Conservation (phyloP, 371 early-diverging fungal species). For the Apophysomyces trapeziformis region DNA sequence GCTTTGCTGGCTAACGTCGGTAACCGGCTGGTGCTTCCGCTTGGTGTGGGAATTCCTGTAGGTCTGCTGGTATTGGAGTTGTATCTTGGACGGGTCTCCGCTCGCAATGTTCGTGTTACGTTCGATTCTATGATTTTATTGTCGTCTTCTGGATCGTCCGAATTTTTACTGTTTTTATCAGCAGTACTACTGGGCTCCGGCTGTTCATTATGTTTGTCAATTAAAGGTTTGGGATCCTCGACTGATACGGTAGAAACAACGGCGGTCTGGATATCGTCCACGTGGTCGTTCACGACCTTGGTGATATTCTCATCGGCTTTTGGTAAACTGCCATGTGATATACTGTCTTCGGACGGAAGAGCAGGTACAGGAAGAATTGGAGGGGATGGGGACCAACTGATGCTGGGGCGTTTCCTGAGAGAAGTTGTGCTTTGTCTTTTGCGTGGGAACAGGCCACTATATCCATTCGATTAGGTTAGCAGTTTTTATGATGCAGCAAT, state of each 20-base stretch:
- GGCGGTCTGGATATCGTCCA: conserved; percentile 6
- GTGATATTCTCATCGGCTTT: background rate
- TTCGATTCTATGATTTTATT: background rate
- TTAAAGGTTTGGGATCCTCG: background rate
- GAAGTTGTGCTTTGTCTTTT: conserved; percentile 7
- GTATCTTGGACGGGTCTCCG: conserved; percentile 4
- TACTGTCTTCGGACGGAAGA: background rate
- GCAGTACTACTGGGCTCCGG: background rate
- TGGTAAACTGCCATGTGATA: conserved; percentile 8
- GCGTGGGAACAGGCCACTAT: conserved; percentile 9
- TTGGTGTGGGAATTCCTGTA: conserved; percentile 3
- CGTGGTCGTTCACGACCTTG: conserved; percentile 10
- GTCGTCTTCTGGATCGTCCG: background rate
- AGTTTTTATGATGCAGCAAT: background rate
- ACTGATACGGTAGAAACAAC: background rate
- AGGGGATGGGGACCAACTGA: background rate
- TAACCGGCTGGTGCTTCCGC: background rate
- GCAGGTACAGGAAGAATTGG: conserved; percentile 10
- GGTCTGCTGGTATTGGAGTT: conserved; percentile 1
- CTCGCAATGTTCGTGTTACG: conserved; percentile 5
- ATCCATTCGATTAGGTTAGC: background rate
- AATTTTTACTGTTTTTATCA: background rate
- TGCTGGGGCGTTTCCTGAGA: background rate
- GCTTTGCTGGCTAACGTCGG: background rate
- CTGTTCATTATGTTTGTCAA: background rate